phyloP scores from a whole-genome alignment of 148 eudicot genomes.

The Polygonum aviculare region DNA sequence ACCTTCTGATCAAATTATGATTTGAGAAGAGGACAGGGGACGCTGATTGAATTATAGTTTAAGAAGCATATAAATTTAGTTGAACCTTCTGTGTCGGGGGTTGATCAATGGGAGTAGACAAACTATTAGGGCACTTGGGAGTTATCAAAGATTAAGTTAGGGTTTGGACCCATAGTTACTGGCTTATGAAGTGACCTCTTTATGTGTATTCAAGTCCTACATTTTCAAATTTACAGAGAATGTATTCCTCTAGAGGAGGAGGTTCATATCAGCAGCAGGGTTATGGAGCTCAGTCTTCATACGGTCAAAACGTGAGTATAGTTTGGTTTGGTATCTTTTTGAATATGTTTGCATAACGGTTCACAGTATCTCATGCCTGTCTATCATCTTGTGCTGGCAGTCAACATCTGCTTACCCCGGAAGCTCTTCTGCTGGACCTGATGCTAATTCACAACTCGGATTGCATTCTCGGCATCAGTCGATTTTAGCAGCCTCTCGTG shows the following conservation, averaged over 20 bases:
- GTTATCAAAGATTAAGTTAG: background rate
- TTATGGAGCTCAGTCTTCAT: constrained; percentile 52
- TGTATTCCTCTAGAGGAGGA: constrained; percentile 53
- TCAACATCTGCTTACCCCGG: constrained; percentile 36
- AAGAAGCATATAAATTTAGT: too few relatives aligned
- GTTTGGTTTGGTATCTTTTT: background rate
- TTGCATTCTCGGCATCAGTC: constrained; percentile 49
- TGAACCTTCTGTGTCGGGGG: too few relatives aligned
- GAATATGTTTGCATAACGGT: background rate
- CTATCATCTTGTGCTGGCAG: constrained; percentile 17
- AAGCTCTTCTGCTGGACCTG: constrained; percentile 27
- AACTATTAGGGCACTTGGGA: too few relatives aligned
- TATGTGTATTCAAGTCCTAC: background rate
- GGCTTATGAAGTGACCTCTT: background rate
- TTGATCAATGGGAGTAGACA: too few relatives aligned
- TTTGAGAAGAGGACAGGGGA: too few relatives aligned
- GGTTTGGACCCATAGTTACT: background rate
- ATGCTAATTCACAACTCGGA: constrained; percentile 35
- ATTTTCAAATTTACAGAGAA: constrained; percentile 10
- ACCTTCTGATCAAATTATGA: too few relatives aligned
- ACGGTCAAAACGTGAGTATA: constrained; percentile 40
- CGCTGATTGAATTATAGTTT: too few relatives aligned
- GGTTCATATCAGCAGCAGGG: constrained; percentile 41
- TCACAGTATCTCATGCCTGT: background rate
- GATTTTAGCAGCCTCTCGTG: constrained; percentile 43